Base-by-base conservation (phyloP, 768 basidiomycete genomes). In the Erythrobasidium yunnanense region DNA sequence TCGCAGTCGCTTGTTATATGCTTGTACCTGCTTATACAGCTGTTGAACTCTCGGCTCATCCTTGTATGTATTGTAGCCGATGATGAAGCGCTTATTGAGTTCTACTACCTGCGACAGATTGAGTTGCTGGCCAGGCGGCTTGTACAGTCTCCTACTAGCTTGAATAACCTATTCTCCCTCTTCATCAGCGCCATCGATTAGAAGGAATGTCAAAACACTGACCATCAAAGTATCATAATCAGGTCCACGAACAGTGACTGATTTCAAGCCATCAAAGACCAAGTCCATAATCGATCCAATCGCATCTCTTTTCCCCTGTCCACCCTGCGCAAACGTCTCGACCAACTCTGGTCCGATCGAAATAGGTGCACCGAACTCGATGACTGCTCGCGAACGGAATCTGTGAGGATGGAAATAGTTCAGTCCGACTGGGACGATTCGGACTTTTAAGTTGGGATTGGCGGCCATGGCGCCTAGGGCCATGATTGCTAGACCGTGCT, bases 201-300 rank as follows among this genome's bases (percentile, higher is more conserved):
- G 0, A 15, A n/a, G 22, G 7, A n/a, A n/a, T n/a, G n/a, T n/a
- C n/a, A n/a, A n/a, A n/a, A n/a, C n/a, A 75, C 83, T 63, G 70
- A 88, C 95, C 90, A 97, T 95, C 54, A 99, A 81, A 1, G 93
- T 97, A 71, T 99, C 95, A 75, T 89, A 97, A 75, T 99, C 95
- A 1, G 93, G 91, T 18, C 91, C 90, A 65, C 92, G 81, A 60
- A 97, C 83, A 0, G 95, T 99, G 42, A 99, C 95, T 0, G 91
- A 92, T 78, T 96, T 92, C 71, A 99, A 78, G 23, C 83, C 87
- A 72, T 96, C 88, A 72, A 93, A 95, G 56, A 95, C 85, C 63
- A 95, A 78, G 70, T 97, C 87, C 69, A 99, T 79, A 70, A 97
- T 83, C 73, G 87, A 87, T 18, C 84, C 81, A 52, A 91, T 89